A percentile compares a stretch with the other conserved stretches of the same genome.
These are phyloP conservation scores for Pythium plurisporium DNA, from an alignment of 352 stramenopile species.

Conservation along the genomic window DNA sequence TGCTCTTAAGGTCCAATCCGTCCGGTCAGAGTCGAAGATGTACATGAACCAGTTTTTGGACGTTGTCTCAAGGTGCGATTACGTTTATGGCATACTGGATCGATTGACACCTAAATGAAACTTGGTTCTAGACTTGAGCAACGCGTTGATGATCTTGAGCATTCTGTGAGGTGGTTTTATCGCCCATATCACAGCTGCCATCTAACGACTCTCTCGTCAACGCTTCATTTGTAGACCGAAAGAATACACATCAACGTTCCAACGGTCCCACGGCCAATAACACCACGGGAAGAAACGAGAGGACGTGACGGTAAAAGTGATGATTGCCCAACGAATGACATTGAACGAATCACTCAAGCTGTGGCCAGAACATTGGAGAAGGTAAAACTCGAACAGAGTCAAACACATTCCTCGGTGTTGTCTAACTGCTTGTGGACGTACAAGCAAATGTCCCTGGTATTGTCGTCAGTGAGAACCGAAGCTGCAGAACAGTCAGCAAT, in stretches of 20 bases:
- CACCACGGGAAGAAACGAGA: background rate
- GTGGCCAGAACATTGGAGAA: background rate
- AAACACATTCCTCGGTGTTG: background rate
- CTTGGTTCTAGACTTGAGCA: constrained; percentile 2
- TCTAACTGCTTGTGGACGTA: background rate
- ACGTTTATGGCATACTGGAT: background rate
- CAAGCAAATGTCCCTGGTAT: constrained; percentile 10
- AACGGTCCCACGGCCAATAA: background rate
- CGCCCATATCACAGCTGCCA: background rate
- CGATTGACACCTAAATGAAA: background rate
- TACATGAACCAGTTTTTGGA: constrained; percentile 19
- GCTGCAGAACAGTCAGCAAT: background rate
- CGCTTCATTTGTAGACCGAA: background rate
- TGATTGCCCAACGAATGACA: background rate
- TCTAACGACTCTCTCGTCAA: background rate
- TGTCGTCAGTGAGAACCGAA: constrained; percentile 9
- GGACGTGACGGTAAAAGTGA: background rate
- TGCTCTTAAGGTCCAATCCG: constrained; percentile 21
- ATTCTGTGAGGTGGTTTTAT: background rate
- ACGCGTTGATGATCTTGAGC: constrained; percentile 8
- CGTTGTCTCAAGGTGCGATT: constrained; percentile 4
- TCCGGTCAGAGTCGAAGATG: constrained; percentile 16
- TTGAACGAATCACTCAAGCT: constrained; percentile 6
- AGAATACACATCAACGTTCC: constrained; percentile 7
- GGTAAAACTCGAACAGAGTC: too few species aligned